Conservation (phyloP, 2,329 filamentous ascomycete species). For the Aspergillus awamori region DNA sequence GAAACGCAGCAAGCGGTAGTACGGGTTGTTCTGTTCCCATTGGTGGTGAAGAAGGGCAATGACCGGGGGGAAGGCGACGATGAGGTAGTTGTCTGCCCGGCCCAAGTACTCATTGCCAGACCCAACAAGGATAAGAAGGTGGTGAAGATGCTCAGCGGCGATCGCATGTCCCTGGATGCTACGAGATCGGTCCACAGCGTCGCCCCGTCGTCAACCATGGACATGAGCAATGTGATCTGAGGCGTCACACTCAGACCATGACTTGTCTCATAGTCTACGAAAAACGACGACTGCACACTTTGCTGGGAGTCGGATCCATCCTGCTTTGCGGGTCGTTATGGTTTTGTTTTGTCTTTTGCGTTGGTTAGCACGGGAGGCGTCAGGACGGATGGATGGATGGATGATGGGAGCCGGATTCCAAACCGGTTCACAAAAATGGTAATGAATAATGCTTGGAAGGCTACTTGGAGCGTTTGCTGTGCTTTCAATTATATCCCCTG, state of each 20-base stretch:
- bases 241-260: constrained; percentile 41
- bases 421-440: constrained; percentile 2
- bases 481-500: background rate
- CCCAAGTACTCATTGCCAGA: constrained; percentile 81
- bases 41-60: constrained; percentile 94
- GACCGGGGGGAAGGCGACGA: constrained; percentile 86
- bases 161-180: constrained; percentile 47
- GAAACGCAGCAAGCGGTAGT: constrained; percentile 77
- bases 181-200: constrained; percentile 46
- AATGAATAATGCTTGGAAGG: constrained; percentile 13
- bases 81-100: constrained; percentile 92
- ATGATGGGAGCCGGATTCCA: background rate
- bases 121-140: constrained; percentile 49
- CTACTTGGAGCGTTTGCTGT: constrained; percentile 4
- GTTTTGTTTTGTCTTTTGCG: background rate
- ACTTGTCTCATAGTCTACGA: constrained; percentile 9
- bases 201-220: constrained; percentile 47
- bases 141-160: constrained; percentile 43
- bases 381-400: constrained; percentile 2
- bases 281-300: background rate
- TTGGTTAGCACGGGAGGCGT: constrained; percentile 4
- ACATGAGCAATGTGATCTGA: constrained; percentile 50
- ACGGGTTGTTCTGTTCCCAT: constrained; percentile 89
- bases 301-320: background rate
- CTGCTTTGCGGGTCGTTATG: background rate